Percentiles rank a stretch among this genome's conserved stretches.
phyloP scores from a whole-genome alignment of 805 yeast genomes.

The Teunomyces kruisii region DNA sequence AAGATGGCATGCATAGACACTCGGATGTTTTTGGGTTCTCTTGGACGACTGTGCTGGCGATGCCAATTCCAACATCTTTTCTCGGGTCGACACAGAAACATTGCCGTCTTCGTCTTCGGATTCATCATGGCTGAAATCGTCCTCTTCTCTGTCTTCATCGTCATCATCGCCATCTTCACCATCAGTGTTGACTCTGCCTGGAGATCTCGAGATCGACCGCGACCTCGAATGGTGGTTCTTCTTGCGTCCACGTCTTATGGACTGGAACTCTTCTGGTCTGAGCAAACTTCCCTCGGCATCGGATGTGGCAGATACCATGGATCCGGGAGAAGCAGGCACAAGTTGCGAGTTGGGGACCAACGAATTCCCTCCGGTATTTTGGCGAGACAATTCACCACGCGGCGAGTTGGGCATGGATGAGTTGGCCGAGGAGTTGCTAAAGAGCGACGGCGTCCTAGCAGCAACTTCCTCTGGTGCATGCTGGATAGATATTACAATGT shows the following conservation, averaged over 20 bases:
- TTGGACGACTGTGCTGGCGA: conserved; percentile 53
- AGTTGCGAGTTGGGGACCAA: conserved; percentile 16
- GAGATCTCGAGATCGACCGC: conserved; percentile 30
- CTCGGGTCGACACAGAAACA: conserved; percentile 35
- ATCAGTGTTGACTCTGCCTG: conserved; percentile 16
- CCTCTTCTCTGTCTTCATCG: conserved; percentile 9
- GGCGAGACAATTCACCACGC: conserved; percentile 22
- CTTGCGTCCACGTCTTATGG: conserved; percentile 44
- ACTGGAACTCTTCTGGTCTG: conserved; percentile 39
- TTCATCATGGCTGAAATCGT: conserved; percentile 7
- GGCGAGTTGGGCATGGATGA: conserved; percentile 35
- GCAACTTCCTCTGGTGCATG: conserved; percentile 37
- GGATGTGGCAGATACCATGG: neutral
- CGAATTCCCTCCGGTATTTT: conserved; percentile 10
- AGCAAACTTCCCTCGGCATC: conserved; percentile 12
- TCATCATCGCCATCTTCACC: conserved; percentile 23
- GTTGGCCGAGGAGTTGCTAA: conserved; percentile 48
- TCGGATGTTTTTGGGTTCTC: conserved; percentile 68
- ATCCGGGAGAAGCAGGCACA: conserved; percentile 9
- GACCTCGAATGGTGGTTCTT: conserved; percentile 26
- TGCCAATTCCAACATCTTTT: conserved; percentile 66
- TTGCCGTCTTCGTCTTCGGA: conserved; percentile 5
- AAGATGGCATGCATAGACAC: conserved; percentile 72
- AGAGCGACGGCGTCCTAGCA: conserved; percentile 55
- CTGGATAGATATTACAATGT: conserved; percentile 20